Evolutionary conservation across 495 filamentous ascomycete genomes (phyloP).

Genomic region (Elaphomyces granulatus): DNA sequence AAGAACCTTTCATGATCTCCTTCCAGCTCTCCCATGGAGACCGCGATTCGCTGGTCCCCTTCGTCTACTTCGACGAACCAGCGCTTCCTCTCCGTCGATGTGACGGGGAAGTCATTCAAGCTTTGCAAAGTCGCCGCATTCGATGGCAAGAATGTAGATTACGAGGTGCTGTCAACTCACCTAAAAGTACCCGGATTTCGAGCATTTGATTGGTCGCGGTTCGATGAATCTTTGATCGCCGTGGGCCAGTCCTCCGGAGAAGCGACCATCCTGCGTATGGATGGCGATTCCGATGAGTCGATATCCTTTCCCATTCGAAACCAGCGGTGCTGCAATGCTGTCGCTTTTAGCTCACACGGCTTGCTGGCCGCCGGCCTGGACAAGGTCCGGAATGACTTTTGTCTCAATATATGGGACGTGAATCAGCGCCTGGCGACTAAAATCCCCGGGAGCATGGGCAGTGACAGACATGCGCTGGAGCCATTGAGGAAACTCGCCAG

Average conservation of each 20-base stretch:
- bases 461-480: slow-evolving; percentile 35
- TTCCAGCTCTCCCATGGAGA: too few species aligned
- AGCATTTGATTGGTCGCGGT: slow-evolving; percentile 91
- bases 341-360: slow-evolving; percentile 70
- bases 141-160: slow-evolving; percentile 43
- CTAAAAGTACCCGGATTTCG: slow-evolving; percentile 73
- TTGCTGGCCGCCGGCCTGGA: slow-evolving; percentile 80
- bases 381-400: slow-evolving; percentile 80
- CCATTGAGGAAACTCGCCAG: slow-evolving; percentile 60
- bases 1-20: too few species aligned
- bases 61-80: slow-evolving; percentile 49
- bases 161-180: slow-evolving; percentile 54
- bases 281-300: slow-evolving; percentile 46
- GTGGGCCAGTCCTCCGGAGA: slow-evolving; percentile 77
- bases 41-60: slow-evolving; percentile 78
- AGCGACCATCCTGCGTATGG: slow-evolving; percentile 65
- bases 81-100: slow-evolving; percentile 73
- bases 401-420: slow-evolving; percentile 88
- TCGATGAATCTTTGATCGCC: slow-evolving; percentile 60
- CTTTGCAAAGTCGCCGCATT: slow-evolving; percentile 58
- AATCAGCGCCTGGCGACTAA: slow-evolving; percentile 43
- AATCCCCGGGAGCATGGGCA: slow-evolving; percentile 17
- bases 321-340: slow-evolving; percentile 77
- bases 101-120: slow-evolving; percentile 62
- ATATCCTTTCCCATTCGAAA: slow-evolving; percentile 69